phyloP scores from a whole-genome alignment of 257 asterid genomes.

The Fraxinus cuspidata region DNA sequence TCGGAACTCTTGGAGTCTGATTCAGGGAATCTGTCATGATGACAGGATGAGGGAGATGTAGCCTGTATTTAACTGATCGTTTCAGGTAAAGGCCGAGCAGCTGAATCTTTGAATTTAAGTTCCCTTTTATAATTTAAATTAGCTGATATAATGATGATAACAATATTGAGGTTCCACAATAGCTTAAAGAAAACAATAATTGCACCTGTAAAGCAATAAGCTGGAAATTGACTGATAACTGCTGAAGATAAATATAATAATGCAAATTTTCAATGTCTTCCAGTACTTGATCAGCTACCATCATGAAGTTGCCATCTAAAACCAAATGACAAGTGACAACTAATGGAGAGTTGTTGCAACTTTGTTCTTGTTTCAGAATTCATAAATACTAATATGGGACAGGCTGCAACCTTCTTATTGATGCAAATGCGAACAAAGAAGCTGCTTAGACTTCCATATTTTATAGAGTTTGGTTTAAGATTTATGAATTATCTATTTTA shows the following conservation, averaged over 20 bases:
- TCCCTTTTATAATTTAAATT: neutral
- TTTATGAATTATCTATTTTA: neutral
- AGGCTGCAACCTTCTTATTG: neutral
- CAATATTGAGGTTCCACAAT: neutral
- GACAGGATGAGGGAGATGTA: neutral
- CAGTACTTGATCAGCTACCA: neutral
- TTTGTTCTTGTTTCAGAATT: neutral
- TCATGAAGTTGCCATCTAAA: neutral
- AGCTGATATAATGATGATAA: neutral
- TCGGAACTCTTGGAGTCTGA: neutral
- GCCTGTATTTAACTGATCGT: neutral
- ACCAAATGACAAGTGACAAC: neutral
- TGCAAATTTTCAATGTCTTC: neutral
- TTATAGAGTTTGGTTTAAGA: neutral
- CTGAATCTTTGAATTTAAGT: neutral
- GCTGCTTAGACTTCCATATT: neutral
- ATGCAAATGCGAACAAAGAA: neutral
- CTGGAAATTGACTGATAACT: neutral
- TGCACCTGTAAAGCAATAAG: neutral
- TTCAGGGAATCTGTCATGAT: neutral
- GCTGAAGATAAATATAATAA: neutral
- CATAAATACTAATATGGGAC: neutral
- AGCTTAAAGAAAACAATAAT: neutral
- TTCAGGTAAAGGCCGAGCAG: neutral
- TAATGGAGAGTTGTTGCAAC: neutral